Evolutionary conservation across 306 rosid genomes (phyloP).

Genomic region (Luffa aegyptiaca): DNA sequence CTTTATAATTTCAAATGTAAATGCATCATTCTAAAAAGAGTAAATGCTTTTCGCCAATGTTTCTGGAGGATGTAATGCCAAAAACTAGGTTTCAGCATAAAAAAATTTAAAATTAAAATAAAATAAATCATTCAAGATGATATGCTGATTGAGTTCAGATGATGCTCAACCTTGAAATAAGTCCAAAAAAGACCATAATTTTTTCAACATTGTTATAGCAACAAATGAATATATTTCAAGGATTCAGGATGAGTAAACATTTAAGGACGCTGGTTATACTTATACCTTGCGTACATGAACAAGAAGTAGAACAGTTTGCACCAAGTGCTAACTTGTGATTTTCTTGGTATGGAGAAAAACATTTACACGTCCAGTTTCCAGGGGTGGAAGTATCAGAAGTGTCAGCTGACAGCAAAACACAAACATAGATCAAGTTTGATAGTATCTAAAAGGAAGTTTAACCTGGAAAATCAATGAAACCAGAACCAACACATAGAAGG

Average conservation of each 20-base stretch:
- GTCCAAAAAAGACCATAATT: not conserved
- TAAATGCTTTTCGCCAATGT: not conserved
- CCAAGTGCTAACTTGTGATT: constrained; percentile 34
- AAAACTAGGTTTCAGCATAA: not conserved
- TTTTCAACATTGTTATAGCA: not conserved
- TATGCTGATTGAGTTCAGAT: not conserved
- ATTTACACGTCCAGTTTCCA: constrained; percentile 69
- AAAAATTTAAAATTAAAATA: not conserved
- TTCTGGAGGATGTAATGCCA: not conserved
- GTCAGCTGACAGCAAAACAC: constrained; percentile 35
- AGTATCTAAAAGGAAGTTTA: not conserved
- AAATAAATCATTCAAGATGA: not conserved
- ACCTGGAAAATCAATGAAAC: not conserved
- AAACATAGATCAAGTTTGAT: constrained; percentile 10
- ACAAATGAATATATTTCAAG: constrained; percentile 2
- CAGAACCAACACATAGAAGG: not conserved
- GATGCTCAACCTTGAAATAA: not conserved
- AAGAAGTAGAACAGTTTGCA: constrained; percentile 71
- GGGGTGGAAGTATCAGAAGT: constrained; percentile 29
- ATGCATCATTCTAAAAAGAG: not conserved
- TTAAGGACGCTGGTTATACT: constrained; percentile 32
- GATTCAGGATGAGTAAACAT: constrained; percentile 17
- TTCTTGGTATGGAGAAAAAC: constrained; percentile 39
- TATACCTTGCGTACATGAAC: constrained; percentile 77
- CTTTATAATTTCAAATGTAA: not conserved